Percentiles rank a stretch among this genome's conserved stretches.
phyloP scores from a whole-genome alignment of 2,329 filamentous ascomycete species.

The Paecilomyces dactylethromorphus region DNA sequence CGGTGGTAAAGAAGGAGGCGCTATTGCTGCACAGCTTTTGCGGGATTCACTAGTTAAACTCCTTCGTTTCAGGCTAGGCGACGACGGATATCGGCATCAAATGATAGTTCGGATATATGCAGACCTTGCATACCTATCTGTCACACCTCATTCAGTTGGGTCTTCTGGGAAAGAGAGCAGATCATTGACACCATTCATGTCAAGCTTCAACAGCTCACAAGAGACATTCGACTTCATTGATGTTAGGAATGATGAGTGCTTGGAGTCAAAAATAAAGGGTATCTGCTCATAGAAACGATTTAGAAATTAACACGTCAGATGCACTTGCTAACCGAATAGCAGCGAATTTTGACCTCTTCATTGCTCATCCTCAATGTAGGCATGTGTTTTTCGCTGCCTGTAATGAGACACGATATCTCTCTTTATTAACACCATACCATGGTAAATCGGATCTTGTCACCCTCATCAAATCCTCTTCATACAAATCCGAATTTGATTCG shows the following conservation, averaged over 20 bases:
- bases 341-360: slow-evolving; percentile 43
- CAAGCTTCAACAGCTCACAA: slow-evolving; percentile 52
- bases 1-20: slow-evolving; percentile 48
- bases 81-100: slow-evolving; percentile 45
- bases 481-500: slow-evolving; percentile 48
- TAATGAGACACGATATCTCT: slow-evolving; percentile 54
- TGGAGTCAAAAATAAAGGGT: slow-evolving; percentile 56
- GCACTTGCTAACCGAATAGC: background rate
- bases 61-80: slow-evolving; percentile 35
- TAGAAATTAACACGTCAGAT: background rate
- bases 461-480: slow-evolving; percentile 46
- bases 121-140: slow-evolving; percentile 49
- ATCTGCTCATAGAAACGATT: background rate
- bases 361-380: slow-evolving; percentile 55
- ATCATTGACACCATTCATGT: slow-evolving; percentile 49
- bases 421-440: slow-evolving; percentile 48
- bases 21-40: slow-evolving; percentile 48
- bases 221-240: slow-evolving; percentile 57
- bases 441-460: slow-evolving; percentile 48
- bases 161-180: slow-evolving; percentile 50
- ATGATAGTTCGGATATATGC: slow-evolving; percentile 52
- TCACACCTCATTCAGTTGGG: slow-evolving; percentile 42
- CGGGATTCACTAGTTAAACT: slow-evolving; percentile 46
- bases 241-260: slow-evolving; percentile 55
- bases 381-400: slow-evolving; percentile 60